Percentiles rank a stretch among this genome's conserved stretches.
These are phyloP conservation scores for Coffea eugenioides DNA, from an alignment of 257 asterid genomes.

Conservation along the genomic window DNA sequence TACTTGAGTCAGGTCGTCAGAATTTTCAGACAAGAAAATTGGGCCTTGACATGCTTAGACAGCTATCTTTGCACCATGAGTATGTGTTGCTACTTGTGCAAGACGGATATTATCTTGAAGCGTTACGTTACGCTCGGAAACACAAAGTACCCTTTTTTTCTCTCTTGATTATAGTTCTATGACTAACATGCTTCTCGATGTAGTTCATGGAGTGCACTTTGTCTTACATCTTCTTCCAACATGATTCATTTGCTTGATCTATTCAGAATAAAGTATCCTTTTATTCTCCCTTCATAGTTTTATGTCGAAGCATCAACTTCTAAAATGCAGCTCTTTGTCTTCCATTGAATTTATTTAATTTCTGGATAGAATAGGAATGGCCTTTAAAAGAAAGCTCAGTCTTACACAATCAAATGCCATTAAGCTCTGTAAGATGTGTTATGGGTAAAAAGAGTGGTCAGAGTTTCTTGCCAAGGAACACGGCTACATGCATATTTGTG, in stretches of 20 bases:
- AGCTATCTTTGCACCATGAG: slow-evolving; percentile 75
- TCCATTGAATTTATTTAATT: neutral
- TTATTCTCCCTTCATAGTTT: neutral
- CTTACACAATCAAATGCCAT: neutral
- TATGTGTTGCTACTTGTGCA: slow-evolving; percentile 78
- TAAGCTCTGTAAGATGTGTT: too few species aligned
- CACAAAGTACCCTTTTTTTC: slow-evolving; percentile 49
- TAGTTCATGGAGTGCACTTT: neutral
- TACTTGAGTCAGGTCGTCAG: slow-evolving; percentile 74
- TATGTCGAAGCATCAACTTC: neutral
- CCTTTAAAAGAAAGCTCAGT: too few species aligned
- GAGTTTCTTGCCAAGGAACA: neutral
- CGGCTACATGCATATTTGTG: neutral
- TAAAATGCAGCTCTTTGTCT: too few species aligned
- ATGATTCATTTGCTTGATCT: neutral
- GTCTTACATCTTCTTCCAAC: neutral
- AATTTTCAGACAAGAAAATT: slow-evolving; percentile 69
- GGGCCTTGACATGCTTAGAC: slow-evolving; percentile 84
- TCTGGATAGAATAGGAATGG: neutral
- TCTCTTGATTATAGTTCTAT: neutral
- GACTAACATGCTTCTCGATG: neutral
- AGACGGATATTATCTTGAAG: slow-evolving; percentile 90
- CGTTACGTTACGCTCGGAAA: slow-evolving; percentile 77
- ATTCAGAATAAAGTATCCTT: slow-evolving; percentile 49
- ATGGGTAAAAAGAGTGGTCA: too few species aligned